phyloP scores from a whole-genome alignment of 2,329 filamentous ascomycete species.

The Cadophora sp. region DNA sequence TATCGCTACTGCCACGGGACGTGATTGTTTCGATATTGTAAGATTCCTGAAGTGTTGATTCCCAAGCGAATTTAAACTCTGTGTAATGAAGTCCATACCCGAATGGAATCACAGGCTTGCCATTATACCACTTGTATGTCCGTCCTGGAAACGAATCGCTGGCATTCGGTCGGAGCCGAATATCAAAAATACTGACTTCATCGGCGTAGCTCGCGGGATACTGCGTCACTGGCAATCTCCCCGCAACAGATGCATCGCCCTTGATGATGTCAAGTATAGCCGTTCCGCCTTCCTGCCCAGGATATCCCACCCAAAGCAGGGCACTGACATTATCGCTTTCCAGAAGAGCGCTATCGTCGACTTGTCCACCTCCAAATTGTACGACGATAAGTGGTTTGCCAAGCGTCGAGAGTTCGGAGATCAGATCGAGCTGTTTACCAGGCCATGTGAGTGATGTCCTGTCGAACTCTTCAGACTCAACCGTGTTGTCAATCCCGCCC shows the following conservation, averaged over 20 bases:
- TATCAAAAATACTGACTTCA: slow-evolving; percentile 60
- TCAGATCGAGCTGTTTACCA: slow-evolving; percentile 56
- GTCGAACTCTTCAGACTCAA: slow-evolving; percentile 59
- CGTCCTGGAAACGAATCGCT: slow-evolving; percentile 46
- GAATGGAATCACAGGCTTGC: no score
- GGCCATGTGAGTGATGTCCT: slow-evolving; percentile 59
- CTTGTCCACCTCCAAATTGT: slow-evolving; percentile 56
- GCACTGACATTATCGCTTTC: slow-evolving; percentile 55
- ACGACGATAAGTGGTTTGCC: slow-evolving; percentile 58
- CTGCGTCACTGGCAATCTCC: slow-evolving; percentile 60
- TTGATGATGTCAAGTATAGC: slow-evolving; percentile 61
- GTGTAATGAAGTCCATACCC: no score
- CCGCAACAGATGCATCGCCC: slow-evolving; percentile 57
- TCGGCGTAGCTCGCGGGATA: slow-evolving; percentile 60
- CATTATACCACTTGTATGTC: no score
- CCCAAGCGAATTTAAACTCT: no score
- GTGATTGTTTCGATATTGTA: no score
- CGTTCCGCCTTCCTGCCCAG: slow-evolving; percentile 63
- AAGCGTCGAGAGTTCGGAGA: slow-evolving; percentile 53
- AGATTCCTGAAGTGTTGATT: no score
- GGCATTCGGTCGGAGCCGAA: slow-evolving; percentile 57
- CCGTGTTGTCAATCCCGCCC: slow-evolving; percentile 59
- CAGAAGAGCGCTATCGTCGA: slow-evolving; percentile 59
- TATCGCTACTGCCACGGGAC: no score
- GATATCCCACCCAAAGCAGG: slow-evolving; percentile 64